These are phyloP conservation scores for Hibiscus tridactylites DNA, from an alignment of 345 rosid species.

Conservation along the genomic window DNA sequence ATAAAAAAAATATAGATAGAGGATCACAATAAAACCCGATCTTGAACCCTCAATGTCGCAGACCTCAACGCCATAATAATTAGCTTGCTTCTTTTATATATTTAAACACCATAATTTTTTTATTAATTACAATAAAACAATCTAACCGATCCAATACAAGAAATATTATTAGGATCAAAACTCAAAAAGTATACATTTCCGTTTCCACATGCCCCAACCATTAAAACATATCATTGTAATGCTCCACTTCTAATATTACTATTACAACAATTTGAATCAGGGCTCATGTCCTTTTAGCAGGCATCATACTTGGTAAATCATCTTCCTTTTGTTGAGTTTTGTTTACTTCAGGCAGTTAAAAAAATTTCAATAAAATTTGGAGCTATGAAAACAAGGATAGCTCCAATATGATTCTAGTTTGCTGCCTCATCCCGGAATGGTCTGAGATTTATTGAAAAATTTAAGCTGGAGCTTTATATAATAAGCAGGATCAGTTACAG, in stretches of 20 bases:
- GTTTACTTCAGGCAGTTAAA: not conserved
- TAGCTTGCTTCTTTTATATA: not conserved
- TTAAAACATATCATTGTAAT: not conserved
- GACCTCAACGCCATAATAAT: not conserved
- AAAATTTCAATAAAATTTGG: not conserved
- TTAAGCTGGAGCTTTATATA: slow-evolving; percentile 70
- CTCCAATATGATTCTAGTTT: not conserved
- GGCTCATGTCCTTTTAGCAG: not conserved
- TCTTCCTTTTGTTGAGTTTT: not conserved
- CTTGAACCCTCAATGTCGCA: too few relatives aligned
- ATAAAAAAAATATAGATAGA: too few relatives aligned
- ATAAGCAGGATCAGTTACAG: slow-evolving; percentile 30
- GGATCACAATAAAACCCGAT: too few relatives aligned
- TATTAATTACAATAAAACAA: not conserved
- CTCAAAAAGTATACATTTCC: not conserved
- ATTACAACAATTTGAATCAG: not conserved
- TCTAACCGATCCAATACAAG: not conserved
- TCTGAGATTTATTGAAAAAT: slow-evolving; percentile 45
- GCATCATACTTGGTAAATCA: not conserved
- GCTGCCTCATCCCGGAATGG: slow-evolving; percentile 36
- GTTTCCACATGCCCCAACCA: not conserved
- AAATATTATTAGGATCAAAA: not conserved
- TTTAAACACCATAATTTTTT: not conserved
- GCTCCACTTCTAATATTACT: not conserved
- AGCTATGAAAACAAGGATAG: not conserved